These are phyloP conservation scores for Zoysia pacifica DNA, from an alignment of 176 grass and related monocot genomes.

Conservation along the genomic window DNA sequence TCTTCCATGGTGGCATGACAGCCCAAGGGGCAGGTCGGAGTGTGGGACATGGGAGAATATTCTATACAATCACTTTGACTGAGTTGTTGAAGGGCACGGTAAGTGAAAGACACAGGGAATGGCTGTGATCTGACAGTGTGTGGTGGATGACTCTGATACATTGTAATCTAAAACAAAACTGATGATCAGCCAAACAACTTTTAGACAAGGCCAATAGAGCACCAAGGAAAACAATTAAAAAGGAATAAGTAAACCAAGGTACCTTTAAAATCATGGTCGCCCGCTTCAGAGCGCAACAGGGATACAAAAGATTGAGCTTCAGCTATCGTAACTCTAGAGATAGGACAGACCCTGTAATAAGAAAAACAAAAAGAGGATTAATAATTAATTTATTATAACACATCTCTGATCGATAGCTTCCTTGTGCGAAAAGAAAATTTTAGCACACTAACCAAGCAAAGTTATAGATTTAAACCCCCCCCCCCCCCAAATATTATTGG, in stretches of 20 bases:
- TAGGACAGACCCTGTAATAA: not conserved
- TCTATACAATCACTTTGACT: not conserved
- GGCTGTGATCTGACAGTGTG: not conserved
- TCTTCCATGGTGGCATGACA: not conserved
- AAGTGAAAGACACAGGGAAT: not conserved
- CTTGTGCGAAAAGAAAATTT: too few relatives aligned
- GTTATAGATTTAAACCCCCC: too few relatives aligned
- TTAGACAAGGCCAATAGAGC: not conserved
- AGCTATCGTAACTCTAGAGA: not conserved
- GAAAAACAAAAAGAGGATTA: not conserved
- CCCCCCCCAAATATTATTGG: too few relatives aligned
- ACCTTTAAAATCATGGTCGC: constrained; percentile 35
- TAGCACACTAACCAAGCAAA: too few relatives aligned
- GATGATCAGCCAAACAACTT: not conserved
- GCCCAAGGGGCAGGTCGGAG: too few relatives aligned
- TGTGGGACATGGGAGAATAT: too few relatives aligned
- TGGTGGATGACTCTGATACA: not conserved
- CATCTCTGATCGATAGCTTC: too few relatives aligned
- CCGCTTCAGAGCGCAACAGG: not conserved
- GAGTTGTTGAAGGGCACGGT: not conserved
- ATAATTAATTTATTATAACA: not conserved
- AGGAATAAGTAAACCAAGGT: not conserved
- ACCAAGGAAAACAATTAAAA: not conserved
- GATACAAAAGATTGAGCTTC: not conserved
- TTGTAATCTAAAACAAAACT: not conserved